Percentiles rank a stretch among this genome's conserved stretches.
phyloP scores from a whole-genome alignment of 108 stramenopile species.

The Fistulifera pelliculosa region DNA sequence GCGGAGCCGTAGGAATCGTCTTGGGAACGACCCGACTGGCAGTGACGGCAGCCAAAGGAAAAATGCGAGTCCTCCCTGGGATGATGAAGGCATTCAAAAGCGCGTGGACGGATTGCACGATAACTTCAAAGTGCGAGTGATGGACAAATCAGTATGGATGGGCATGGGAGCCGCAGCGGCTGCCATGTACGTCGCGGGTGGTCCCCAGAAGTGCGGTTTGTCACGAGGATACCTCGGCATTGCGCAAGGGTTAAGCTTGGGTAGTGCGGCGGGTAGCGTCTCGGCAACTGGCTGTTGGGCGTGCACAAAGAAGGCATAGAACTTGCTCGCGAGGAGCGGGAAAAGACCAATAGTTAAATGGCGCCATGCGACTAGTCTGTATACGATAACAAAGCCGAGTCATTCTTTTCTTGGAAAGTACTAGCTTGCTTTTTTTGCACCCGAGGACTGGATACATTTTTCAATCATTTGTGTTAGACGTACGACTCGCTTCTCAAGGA shows the following conservation, averaged over 20 bases:
- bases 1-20: slow-evolving; percentile 9
- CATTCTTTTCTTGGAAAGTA: too few relatives aligned
- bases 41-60: slow-evolving; percentile 3
- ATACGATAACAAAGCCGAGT: too few relatives aligned
- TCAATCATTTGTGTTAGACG: too few relatives aligned
- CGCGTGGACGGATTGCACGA: slow-evolving; percentile 28
- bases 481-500: too few relatives aligned
- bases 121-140: slow-evolving; percentile 28
- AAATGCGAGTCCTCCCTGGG: slow-evolving; percentile 17
- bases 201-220: slow-evolving; percentile 13
- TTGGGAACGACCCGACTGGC: slow-evolving; percentile 7
- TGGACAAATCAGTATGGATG: slow-evolving; percentile 27
- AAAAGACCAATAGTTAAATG: too few relatives aligned
- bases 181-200: slow-evolving; percentile 13
- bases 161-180: slow-evolving; percentile 23
- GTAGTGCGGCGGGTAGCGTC: slow-evolving; percentile 15
- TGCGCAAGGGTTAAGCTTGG: slow-evolving; percentile 23
- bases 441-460: too few relatives aligned
- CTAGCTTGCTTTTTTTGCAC: too few relatives aligned
- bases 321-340: too few relatives aligned
- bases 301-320: too few relatives aligned
- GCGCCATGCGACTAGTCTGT: too few relatives aligned
- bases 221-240: slow-evolving; percentile 18
- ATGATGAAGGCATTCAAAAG: slow-evolving; percentile 30
- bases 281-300: slow-evolving; percentile 7